Base-by-base conservation (phyloP, 768 basidiomycete genomes). In the Tylopilus intermedius region DNA sequence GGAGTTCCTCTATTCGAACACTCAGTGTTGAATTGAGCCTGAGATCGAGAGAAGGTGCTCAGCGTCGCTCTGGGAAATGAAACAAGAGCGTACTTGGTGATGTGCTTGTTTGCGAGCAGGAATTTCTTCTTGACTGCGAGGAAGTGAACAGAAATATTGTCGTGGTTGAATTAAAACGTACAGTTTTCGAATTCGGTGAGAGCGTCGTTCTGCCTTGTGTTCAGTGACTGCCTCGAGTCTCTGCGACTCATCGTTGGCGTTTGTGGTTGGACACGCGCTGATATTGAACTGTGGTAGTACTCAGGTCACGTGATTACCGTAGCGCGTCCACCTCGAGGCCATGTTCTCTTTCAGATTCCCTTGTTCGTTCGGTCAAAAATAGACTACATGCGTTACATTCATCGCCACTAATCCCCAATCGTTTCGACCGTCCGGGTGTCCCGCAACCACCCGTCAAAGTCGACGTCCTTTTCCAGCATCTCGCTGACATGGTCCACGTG, bases 71-170 rank as follows among this genome's bases (percentile, higher is more conserved):
- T 38, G 46, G 43, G n/a, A 40, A 22, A 46, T 29, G n/a, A 47
- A 48, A 49, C 50, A 14, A 15, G 44, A 33, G 67, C 79, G 37
- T 60, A 90, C 89, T 91, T 92, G 24, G 90, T 90, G 66, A 92
- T 92, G 71, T 91, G 90, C 71, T 90, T 91, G 73, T 92, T 92
- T 53, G 89, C 88, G 54, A 90, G 83, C 21, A 92, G 76, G 63
- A 90, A 91, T 74, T 90, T 91, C 83, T 89, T 90, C 83, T 91
- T 91, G 76, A 91, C 90, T 92, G 66, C 69, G 69, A 76, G 63
- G 32, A 46, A 18, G 57, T 66, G 45, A 65, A 51, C 37, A 5
- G 18, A 10, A 32, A 39, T 5, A 27, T 18, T 48, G 18, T 14
- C 10, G 35, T 47, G 37, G 55, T 47, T 43, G 55, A 49, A 46